Evolutionary conservation across 164 flowering plant species (phyloP), one percentile per base, ranked within the genome.

Genomic region (Amborella trichopoda): DNA sequence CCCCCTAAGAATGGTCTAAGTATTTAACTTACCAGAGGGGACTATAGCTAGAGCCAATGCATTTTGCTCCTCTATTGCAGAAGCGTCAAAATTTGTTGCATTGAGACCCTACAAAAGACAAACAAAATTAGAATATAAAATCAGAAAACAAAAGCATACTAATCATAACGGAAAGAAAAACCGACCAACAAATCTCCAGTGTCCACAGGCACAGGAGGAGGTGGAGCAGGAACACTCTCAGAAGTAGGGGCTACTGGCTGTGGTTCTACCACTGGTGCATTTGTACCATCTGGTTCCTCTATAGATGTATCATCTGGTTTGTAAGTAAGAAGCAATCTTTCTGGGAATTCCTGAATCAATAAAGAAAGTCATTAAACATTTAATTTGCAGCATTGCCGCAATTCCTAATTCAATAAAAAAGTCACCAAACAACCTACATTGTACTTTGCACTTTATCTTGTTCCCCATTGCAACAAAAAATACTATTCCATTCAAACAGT

Each of bases 11-110:
- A n/a, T n/a, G n/a, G n/a, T n/a, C n/a, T n/a, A n/a, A n/a, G n/a
- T n/a, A n/a, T n/a, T n/a, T n/a, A n/a, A n/a, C 58, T 59, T 56
- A 81, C 86, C 74, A 45, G 89, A 50, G 28, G 96, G 73, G 53
- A 88, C 75, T 40, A 93, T 82, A 38, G 99, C 99, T 44, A 91
- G 61, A 54, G 99, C 95, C 67, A 82, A 58, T 22, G 96, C 96
- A 75, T 93, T 93, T 53, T 71, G 71, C 40, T 93, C 96, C 66
- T 87, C 96, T 32, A 87, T 77, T 27, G 76, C 72, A 56, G 79
- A 69, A 62, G 82, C 88, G 73, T 78, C 73, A 52, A 74, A 60
- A 62, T 46, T 28, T 4, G 62, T 16, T 27, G 44, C 30, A 66
- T 63, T 70, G 50, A 93, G 65, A 21, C 96, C 99, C 99, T 93